Conservation (phyloP, 169 alveolate genomes). For the Plasmodium sp. region DNA sequence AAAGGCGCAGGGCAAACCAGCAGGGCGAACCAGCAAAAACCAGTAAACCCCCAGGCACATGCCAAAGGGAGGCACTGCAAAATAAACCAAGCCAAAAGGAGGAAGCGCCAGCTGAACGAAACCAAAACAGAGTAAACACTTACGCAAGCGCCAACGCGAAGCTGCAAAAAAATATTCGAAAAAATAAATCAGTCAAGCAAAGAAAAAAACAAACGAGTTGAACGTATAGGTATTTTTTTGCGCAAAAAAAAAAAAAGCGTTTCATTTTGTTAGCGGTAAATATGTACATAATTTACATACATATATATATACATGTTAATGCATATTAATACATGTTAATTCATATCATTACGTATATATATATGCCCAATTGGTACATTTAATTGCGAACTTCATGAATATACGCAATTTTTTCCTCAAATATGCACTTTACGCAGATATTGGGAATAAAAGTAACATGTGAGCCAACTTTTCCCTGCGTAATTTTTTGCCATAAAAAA, state of each 20-base stretch:
- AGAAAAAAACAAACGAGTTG: neutral
- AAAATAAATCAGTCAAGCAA: neutral
- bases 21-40: neutral
- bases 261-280: neutral
- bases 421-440: neutral
- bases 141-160: neutral
- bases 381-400: neutral
- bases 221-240: neutral
- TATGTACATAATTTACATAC: slow-evolving; percentile 1
- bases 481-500: neutral
- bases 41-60: neutral
- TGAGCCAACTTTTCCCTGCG: neutral
- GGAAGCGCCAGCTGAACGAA: neutral
- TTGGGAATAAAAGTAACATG: neutral
- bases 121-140: neutral
- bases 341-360: neutral
- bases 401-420: neutral
- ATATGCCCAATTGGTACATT: neutral
- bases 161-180: neutral
- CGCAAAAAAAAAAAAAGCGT: neutral
- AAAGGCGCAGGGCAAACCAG: neutral
- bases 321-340: neutral
- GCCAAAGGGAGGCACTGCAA: neutral
- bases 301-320: neutral
- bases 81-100: neutral